Evolutionary conservation across 129 eudicot species (phyloP).

Genomic region (Lonicera japonica): DNA sequence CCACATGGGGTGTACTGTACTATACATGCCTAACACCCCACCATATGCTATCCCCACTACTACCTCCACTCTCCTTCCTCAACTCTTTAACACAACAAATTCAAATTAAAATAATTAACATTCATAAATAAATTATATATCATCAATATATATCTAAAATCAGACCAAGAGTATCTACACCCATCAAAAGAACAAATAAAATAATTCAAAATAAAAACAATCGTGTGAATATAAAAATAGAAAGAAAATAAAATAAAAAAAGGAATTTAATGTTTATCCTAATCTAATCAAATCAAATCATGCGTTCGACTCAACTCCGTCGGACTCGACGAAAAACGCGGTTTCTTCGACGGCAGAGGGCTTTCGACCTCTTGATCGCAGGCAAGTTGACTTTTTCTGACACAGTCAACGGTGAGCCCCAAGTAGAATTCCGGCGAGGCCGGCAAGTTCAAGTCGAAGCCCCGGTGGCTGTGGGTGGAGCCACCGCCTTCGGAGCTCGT

Average conservation of each 20-base stretch:
- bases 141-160: background rate
- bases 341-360: slow-evolving; percentile 55
- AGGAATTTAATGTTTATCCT: slow-evolving; percentile 4
- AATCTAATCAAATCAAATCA: slow-evolving; percentile 4
- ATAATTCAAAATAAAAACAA: no score
- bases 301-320: background rate
- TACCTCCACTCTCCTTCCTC: no score
- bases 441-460: slow-evolving; percentile 53
- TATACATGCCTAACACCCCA: no score
- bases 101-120: no score
- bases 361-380: slow-evolving; percentile 77
- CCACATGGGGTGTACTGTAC: no score
- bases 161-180: no score
- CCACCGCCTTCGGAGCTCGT: slow-evolving; percentile 35
- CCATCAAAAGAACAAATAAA: no score
- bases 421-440: slow-evolving; percentile 32
- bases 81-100: no score
- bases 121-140: no score
- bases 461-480: slow-evolving; percentile 19
- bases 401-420: slow-evolving; percentile 40
- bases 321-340: slow-evolving; percentile 26
- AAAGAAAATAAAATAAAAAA: no score
- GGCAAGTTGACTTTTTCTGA: slow-evolving; percentile 26
- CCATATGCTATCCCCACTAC: no score
- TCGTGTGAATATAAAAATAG: no score